These are phyloP conservation scores for Penicillium paradoxum DNA, from an alignment of 495 filamentous ascomycete species.

Conservation along the genomic window DNA sequence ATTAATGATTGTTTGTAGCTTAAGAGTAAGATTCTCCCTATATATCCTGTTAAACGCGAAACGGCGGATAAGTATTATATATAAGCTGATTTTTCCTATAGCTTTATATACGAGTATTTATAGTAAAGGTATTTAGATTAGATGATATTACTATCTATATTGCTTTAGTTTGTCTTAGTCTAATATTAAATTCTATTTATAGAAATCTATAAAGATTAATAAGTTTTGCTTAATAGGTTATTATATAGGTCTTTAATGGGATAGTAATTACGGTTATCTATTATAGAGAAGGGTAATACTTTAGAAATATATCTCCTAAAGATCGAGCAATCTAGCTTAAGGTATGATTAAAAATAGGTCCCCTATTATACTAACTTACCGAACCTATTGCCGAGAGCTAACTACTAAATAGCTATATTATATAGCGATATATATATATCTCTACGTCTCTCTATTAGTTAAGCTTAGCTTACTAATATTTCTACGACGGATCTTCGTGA, in stretches of 20 bases:
- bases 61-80: neutral
- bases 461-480: conserved; percentile 3
- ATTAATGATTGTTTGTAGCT: conserved; percentile 1
- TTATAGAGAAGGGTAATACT: conserved; percentile 1
- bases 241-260: conserved; percentile 1
- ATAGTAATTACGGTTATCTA: neutral
- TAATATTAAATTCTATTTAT: neutral
- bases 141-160: conserved; percentile 4
- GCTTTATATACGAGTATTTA: conserved; percentile 1
- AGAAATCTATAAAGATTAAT: neutral
- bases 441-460: conserved; percentile 1
- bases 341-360: neutral
- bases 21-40: neutral
- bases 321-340: neutral
- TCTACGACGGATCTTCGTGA: conserved; percentile 3
- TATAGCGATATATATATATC: conserved; percentile 2
- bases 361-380: neutral
- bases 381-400: neutral
- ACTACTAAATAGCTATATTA: conserved; percentile 1
- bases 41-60: neutral
- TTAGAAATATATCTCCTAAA: neutral
- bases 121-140: neutral
- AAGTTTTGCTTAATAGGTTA: neutral
- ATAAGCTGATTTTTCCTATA: neutral
- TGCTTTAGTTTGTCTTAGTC: neutral